These are phyloP conservation scores for Talaromyces stipitatus DNA, from an alignment of 495 filamentous ascomycete genomes.

Conservation along the genomic window DNA sequence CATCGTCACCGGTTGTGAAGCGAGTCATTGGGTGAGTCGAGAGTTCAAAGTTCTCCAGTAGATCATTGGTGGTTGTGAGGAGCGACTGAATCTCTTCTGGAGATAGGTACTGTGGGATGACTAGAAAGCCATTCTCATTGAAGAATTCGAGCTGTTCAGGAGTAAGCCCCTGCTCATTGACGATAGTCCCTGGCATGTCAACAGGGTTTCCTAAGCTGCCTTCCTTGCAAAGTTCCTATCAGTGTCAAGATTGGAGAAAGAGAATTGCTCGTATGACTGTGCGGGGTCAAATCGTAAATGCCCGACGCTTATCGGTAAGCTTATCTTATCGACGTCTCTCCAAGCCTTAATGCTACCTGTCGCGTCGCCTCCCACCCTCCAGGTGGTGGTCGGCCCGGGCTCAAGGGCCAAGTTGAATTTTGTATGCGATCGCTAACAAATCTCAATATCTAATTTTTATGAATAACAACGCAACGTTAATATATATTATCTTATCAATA, in stretches of 20 bases:
- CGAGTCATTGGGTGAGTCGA: conserved; percentile 81
- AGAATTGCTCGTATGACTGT: background rate
- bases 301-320: no score
- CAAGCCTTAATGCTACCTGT: no score
- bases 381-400: no score
- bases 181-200: background rate
- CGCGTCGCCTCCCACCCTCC: no score
- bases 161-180: conserved; percentile 47
- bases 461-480: no score
- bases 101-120: conserved; percentile 73
- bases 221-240: background rate
- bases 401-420: no score
- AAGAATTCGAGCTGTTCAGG: conserved; percentile 64
- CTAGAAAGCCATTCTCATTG: conserved; percentile 77
- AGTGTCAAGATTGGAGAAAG: background rate
- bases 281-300: no score
- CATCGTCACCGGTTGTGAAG: conserved; percentile 75
- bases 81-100: conserved; percentile 55
- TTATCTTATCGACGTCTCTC: no score
- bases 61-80: conserved; percentile 62
- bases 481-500: no score
- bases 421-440: no score
- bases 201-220: no score
- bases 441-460: no score
- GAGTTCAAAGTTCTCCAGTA: conserved; percentile 70